These are phyloP conservation scores for Suillus bovinus DNA, from an alignment of 768 basidiomycete genomes.

Conservation along the genomic window DNA sequence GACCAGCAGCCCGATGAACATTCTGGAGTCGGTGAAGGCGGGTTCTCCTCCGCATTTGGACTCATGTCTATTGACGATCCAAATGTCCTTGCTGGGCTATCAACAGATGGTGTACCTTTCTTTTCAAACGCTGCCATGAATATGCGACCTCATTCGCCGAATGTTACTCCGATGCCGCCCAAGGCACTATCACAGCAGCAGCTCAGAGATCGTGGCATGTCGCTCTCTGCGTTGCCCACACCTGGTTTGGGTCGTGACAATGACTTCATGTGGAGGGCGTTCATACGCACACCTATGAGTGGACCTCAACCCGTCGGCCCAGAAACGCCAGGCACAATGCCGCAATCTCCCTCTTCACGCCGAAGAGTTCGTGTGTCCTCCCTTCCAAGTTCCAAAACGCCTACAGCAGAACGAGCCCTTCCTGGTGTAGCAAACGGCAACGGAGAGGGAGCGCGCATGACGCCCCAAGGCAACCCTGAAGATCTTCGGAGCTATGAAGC, in stretches of 20 bases:
- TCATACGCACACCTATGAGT: conserved; percentile 65
- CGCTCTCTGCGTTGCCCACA: conserved; percentile 31
- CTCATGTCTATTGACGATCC: conserved; percentile 78
- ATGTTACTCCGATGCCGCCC: conserved; percentile 49
- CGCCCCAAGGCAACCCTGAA: conserved; percentile 49
- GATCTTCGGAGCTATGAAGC: conserved; percentile 74
- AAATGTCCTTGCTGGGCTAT: conserved; percentile 61
- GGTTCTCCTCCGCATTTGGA: conserved; percentile 67
- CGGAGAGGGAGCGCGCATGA: conserved; percentile 37
- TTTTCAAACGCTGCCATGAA: conserved; percentile 42
- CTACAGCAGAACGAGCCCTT: conserved; percentile 37
- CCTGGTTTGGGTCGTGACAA: conserved; percentile 35
- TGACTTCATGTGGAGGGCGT: conserved; percentile 73
- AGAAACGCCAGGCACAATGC: conserved; percentile 19
- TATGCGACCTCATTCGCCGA: conserved; percentile 39
- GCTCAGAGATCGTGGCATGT: conserved; percentile 25
- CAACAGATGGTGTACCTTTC: conserved; percentile 61
- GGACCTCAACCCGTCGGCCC: conserved; percentile 27
- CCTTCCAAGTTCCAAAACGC: conserved; percentile 70
- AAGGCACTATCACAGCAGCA: conserved; percentile 24
- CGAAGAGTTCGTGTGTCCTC: conserved; percentile 61
- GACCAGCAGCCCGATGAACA: conserved; percentile 14
- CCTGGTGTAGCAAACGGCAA: conserved; percentile 22
- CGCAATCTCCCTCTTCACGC: conserved; percentile 31
- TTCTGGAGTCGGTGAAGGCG: conserved; percentile 33